Base-by-base conservation (phyloP, 345 rosid species). In the Cardamine occulta region DNA sequence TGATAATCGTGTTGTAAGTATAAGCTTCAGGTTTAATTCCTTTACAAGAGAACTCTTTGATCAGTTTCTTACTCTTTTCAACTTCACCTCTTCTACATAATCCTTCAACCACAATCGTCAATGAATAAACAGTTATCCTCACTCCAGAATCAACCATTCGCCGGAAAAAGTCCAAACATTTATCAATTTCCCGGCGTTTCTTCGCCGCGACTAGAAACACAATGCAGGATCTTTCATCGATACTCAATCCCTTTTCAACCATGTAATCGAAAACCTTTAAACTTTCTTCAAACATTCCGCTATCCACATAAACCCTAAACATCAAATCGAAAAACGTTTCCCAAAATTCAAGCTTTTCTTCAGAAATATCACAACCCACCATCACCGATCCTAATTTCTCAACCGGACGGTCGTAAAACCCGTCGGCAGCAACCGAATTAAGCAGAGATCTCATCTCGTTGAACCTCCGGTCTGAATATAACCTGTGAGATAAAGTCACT, bases 181-280 rank as follows among this genome's bases (percentile, higher is more conserved):
- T 75, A 68, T 84, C 93, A 53, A 81, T 72, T 63, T 71, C 44
- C 72, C 80, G 76, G 42, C 81, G 65, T 73, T 82, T 87, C 84
- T 84, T 93, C 76, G 88, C 75, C 31, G 90, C 93, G 11, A 88
- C 75, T 66, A 93, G 79, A 80, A 70, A 87, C 5, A 86, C 92
- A 79, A 88, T 87, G 75, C 96, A 93, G 2, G 96, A 87, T 81
- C 94, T 80, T 39, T 88, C 90, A 53, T 88, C 91, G 24, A 89
- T 82, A 60, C 70, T 76, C 14, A 91, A 42, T 19, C 89, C 84
- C 17, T 51, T 82, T 44, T 34, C 72, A 64, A 78, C 75, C 91
- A 89, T 85, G 81, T 80, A 84, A 76, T 82, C 84, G 32, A 91
- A 93, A 47, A 87, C 85, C 79, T n/a, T 58, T 13, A 74, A 11